phyloP scores from a whole-genome alignment of 129 eudicot species.

The Mikania micrantha region DNA sequence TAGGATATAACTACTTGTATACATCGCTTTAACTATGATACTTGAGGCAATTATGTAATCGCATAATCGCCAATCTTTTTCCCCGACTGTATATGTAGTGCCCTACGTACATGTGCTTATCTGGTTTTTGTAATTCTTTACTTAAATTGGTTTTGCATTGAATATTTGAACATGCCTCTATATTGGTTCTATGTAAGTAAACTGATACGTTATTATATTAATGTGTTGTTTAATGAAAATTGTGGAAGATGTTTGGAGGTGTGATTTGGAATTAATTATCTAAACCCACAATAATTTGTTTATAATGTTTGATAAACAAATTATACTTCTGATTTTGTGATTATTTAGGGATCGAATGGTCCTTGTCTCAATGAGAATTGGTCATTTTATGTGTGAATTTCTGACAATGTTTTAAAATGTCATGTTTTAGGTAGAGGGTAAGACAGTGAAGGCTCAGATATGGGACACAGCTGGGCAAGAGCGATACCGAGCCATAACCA shows the following conservation, averaged over 20 bases:
- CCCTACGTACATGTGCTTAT: neutral
- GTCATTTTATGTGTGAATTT: neutral
- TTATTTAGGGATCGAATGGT: neutral
- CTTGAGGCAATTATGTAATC: neutral
- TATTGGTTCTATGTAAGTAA: neutral
- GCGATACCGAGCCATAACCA: conserved; percentile 76
- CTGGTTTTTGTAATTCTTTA: neutral
- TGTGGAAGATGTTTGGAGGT: neutral
- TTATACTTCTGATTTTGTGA: neutral
- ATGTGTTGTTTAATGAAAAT: neutral
- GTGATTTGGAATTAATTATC: neutral
- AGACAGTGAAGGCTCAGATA: conserved; percentile 89
- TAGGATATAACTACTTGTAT: neutral
- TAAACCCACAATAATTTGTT: neutral
- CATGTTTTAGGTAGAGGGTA: conserved; percentile 67
- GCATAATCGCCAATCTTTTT: neutral
- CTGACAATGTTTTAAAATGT: neutral
- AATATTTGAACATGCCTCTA: neutral
- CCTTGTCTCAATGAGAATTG: neutral
- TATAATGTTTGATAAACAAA: neutral
- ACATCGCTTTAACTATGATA: neutral
- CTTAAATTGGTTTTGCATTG: neutral
- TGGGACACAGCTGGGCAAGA: conserved; percentile 97
- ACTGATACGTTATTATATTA: neutral
- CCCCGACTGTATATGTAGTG: neutral